phyloP scores from a whole-genome alignment of 768 basidiomycete species.

The Lentinus brumalis region DNA sequence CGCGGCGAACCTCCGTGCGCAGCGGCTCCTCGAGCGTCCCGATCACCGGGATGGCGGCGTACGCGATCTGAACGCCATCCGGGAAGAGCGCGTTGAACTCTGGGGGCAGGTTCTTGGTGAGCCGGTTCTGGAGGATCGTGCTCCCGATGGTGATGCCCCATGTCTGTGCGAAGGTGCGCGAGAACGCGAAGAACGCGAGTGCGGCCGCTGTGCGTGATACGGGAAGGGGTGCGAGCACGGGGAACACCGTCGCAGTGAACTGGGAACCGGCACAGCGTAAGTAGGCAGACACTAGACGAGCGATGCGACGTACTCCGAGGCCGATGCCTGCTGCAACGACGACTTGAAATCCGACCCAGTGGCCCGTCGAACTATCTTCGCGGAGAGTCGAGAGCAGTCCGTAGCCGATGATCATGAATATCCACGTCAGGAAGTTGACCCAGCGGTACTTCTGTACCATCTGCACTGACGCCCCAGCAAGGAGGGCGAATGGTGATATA shows the following conservation, averaged over 20 bases:
- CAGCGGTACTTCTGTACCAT: slow-evolving; percentile 38
- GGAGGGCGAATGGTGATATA: slow-evolving; percentile 41
- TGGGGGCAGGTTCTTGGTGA: slow-evolving; percentile 32
- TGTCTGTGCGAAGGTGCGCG: slow-evolving; percentile 22
- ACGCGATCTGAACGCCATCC: slow-evolving; percentile 27
- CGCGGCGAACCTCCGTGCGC: slow-evolving; percentile 26
- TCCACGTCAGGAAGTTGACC: slow-evolving; percentile 39
- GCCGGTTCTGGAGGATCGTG: slow-evolving; percentile 39
- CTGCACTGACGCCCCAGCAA: slow-evolving; percentile 40
- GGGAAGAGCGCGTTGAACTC: slow-evolving; percentile 31
- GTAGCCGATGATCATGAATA: slow-evolving; percentile 34
- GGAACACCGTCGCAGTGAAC: slow-evolving; percentile 7
- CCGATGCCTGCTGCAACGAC: slow-evolving; percentile 35
- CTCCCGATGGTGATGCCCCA: slow-evolving; percentile 41
- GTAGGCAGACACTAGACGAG: background rate
- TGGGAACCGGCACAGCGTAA: background rate
- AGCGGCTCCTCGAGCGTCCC: slow-evolving; percentile 24
- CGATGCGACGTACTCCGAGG: background rate
- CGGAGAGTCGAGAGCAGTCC: slow-evolving; percentile 36
- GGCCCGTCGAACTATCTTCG: slow-evolving; percentile 17
- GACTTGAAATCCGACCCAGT: slow-evolving; percentile 24
- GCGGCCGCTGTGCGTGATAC: slow-evolving; percentile 35
- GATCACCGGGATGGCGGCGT: slow-evolving; percentile 34
- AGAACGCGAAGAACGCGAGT: slow-evolving; percentile 24
- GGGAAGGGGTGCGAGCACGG: slow-evolving; percentile 19